Base-by-base conservation (phyloP, 2,329 filamentous ascomycete species). In the Polytolypa hystricis region DNA sequence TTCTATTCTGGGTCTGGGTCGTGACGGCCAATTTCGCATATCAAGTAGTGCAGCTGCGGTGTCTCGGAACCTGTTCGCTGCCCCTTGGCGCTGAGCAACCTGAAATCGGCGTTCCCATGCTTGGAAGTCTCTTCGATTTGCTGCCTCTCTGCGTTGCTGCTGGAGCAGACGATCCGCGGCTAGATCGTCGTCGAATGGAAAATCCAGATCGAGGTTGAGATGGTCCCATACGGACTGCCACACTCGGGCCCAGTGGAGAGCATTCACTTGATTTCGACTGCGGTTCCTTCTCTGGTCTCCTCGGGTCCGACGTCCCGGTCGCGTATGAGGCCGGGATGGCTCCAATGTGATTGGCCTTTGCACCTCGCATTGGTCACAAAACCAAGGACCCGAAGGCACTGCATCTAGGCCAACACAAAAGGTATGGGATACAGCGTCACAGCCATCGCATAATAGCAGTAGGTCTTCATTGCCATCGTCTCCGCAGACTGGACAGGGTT, bases 171-270 rank as follows among this genome's bases (percentile, higher is more conserved):
- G 62, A 57, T 72, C 54, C 45, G 63, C 57, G 67, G 70, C 63
- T 49, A 71, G 66, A 41, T 84, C 81, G 37, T 91, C 73, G 44
- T 80, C 84, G 52, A 89, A 89, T 23, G 89, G 84, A 55, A 87
- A 84, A 54, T 91, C 84, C 17, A 91, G 72, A 48, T 93, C 84
- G 34, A 91, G 64, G 45, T 83, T 77, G 12, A 84, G 62, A 18
- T 73, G 72, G 49, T 87, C 79, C 79, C 84, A 93, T 1, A 93
- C 83, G 37, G 84, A 83, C 53, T 89, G 81, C 89, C 89, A 95
- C 30, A 93, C 82, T 31, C 81, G 55, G 63, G 84, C 64, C 86
- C 82, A 71, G 66, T 77, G 57, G 62, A 77, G 47, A 25, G 67
- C 68, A 37, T 67, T 56, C 18, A 55, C 52, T 41, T 63, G 60